phyloP scores from a whole-genome alignment of 768 basidiomycete species.

The Tricholoma saponaceum region DNA sequence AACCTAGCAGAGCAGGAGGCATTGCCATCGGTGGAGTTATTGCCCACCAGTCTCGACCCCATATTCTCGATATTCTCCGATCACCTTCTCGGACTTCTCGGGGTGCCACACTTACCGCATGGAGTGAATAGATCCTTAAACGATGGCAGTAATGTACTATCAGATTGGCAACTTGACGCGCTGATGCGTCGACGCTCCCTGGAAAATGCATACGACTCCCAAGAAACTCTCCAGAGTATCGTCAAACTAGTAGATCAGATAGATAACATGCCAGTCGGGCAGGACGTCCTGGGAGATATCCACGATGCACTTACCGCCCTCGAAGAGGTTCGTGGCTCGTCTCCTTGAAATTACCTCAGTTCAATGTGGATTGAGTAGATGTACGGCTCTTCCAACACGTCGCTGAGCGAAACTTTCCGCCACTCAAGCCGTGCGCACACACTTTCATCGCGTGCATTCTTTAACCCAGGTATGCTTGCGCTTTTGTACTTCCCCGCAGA shows the following conservation, averaged over 20 bases:
- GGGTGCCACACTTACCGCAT: constrained; percentile 60
- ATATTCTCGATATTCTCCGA: constrained; percentile 62
- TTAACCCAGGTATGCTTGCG: constrained; percentile 95
- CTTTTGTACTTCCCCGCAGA: constrained; percentile 96
- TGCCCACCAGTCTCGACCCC: constrained; percentile 39
- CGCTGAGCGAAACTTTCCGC: constrained; percentile 43
- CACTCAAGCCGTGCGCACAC: constrained; percentile 61
- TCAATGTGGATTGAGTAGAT: constrained; percentile 25
- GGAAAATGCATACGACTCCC: constrained; percentile 64
- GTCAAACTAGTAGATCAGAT: constrained; percentile 82
- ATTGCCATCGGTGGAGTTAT: constrained; percentile 31
- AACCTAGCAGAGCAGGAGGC: constrained; percentile 7
- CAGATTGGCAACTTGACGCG: constrained; percentile 80
- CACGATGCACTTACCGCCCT: constrained; percentile 66
- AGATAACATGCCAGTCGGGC: constrained; percentile 87
- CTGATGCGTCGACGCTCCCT: constrained; percentile 64
- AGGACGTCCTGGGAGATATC: constrained; percentile 72
- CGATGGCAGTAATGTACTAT: constrained; percentile 26
- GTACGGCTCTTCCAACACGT: constrained; percentile 31
- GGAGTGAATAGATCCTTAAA: constrained; percentile 27
- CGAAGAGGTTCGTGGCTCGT: constrained; percentile 52
- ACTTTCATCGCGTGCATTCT: constrained; percentile 84
- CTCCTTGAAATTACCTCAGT: neutral
- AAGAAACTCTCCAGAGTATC: constrained; percentile 80
- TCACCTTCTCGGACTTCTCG: constrained; percentile 80